These are phyloP conservation scores for Colletotrichum chlorophyti DNA, from an alignment of 2,329 filamentous ascomycete species.

Conservation along the genomic window DNA sequence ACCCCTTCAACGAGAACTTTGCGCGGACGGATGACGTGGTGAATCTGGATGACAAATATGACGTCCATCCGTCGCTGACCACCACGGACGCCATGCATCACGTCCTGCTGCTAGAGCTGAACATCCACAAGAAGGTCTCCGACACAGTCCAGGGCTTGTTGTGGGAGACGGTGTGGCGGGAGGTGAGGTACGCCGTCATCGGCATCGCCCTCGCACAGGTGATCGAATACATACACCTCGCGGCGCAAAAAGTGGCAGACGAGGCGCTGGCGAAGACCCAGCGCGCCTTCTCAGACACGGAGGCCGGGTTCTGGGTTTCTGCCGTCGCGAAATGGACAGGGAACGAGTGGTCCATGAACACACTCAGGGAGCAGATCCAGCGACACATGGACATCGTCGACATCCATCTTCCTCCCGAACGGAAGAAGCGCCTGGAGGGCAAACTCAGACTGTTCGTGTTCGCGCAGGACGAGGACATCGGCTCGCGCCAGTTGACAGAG, in stretches of 20 bases:
- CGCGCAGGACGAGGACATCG: conserved; percentile 24
- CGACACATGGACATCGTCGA: conserved; percentile 34
- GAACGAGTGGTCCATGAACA: conserved; percentile 31
- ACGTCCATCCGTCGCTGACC: conserved; percentile 36
- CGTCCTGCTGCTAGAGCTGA: conserved; percentile 34
- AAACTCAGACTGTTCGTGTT: conserved; percentile 27
- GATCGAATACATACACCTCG: conserved; percentile 24
- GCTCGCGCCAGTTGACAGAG: conserved; percentile 25
- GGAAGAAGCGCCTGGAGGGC: conserved; percentile 23
- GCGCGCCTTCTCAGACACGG: neutral
- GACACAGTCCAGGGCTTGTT: conserved; percentile 34
- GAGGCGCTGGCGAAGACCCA: neutral
- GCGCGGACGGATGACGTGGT: conserved; percentile 30
- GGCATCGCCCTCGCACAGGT: conserved; percentile 31
- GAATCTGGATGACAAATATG: conserved; percentile 37
- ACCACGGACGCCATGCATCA: conserved; percentile 38
- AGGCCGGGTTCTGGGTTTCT: conserved; percentile 25
- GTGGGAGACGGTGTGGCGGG: conserved; percentile 37
- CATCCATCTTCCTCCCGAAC: conserved; percentile 30
- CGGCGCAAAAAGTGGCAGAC: neutral
- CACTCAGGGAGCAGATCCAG: conserved; percentile 34
- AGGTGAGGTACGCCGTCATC: conserved; percentile 36
- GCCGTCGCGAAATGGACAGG: conserved; percentile 30
- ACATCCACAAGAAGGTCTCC: conserved; percentile 27
- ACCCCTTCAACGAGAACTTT: conserved; percentile 35